A percentile compares a stretch with the other conserved stretches of the same genome.
phyloP scores from a whole-genome alignment of 177 flowering plant species.

The Vitis hybrid region DNA sequence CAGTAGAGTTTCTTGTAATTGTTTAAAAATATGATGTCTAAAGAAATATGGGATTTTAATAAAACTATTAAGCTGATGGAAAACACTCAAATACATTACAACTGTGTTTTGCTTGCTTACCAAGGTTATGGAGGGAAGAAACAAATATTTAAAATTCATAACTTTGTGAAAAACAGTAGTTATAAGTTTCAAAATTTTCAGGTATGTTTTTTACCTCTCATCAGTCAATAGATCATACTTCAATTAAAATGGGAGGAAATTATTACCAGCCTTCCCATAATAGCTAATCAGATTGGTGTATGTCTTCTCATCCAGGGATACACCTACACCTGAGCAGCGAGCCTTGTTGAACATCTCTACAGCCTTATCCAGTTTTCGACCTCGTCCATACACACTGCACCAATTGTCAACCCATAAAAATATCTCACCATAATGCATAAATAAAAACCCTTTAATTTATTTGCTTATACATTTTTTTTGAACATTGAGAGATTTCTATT shows the following conservation, averaged over 20 bases:
- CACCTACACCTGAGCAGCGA: conserved; percentile 29
- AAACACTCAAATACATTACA: too few relatives aligned
- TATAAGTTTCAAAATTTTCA: background rate
- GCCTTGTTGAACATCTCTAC: conserved; percentile 68
- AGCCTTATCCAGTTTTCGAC: conserved; percentile 69
- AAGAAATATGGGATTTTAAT: too few relatives aligned
- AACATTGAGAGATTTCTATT: background rate
- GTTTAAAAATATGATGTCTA: too few relatives aligned
- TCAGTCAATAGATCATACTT: background rate
- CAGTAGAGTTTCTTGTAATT: too few relatives aligned
- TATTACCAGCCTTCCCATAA: conserved; percentile 86
- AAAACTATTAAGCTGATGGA: too few relatives aligned
- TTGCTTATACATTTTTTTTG: background rate
- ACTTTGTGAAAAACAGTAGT: too few relatives aligned
- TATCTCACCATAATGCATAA: background rate
- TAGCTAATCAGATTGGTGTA: conserved; percentile 73
- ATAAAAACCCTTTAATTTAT: background rate
- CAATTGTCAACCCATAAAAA: conserved; percentile 9
- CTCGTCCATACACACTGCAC: conserved; percentile 88
- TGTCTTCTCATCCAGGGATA: conserved; percentile 68
- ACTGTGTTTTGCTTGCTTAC: too few relatives aligned
- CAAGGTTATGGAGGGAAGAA: too few relatives aligned
- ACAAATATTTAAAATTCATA: too few relatives aligned
- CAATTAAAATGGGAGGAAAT: conserved; percentile 1
- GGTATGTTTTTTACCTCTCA: background rate